Percentiles rank a stretch among this genome's conserved stretches.
phyloP scores from a whole-genome alignment of 2,329 filamentous ascomycete species.

The Cercospora brassicicola region DNA sequence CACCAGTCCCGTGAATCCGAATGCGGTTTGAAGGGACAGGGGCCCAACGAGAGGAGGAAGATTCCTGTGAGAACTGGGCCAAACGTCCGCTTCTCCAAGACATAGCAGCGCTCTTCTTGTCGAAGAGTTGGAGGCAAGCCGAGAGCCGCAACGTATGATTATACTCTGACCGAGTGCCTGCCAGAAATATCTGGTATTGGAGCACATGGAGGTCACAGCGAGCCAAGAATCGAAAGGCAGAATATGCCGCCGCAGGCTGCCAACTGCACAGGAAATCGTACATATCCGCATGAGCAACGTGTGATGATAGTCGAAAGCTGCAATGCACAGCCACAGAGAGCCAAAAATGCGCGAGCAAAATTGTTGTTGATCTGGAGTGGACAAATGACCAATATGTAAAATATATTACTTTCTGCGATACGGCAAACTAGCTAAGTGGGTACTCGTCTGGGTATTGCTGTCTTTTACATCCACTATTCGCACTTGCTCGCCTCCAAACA shows the following conservation, averaged over 20 bases:
- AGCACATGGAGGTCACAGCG: not conserved
- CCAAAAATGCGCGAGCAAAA: not conserved
- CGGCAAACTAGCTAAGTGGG: constrained; percentile 24
- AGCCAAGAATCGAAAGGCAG: not conserved
- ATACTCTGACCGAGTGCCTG: not conserved
- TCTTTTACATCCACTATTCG: constrained; percentile 23
- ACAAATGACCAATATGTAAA: constrained; percentile 5
- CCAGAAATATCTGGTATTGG: not conserved
- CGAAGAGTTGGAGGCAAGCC: not conserved
- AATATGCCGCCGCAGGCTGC: not conserved
- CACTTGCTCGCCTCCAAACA: constrained; percentile 10
- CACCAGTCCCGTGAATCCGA: constrained; percentile 42
- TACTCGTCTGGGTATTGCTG: constrained; percentile 30
- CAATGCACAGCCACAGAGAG: not conserved
- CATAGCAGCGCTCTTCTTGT: not conserved
- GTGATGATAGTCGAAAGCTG: not conserved
- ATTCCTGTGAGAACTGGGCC: not conserved
- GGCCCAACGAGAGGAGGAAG: too few relatives aligned
- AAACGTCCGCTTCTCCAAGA: not conserved
- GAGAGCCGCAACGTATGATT: not conserved
- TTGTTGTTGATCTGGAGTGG: not conserved
- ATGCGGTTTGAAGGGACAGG: constrained; percentile 55
- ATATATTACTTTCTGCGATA: constrained; percentile 26
- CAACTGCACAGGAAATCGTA: not conserved
- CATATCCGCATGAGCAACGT: not conserved